These are phyloP conservation scores for Paraphoma sp. DNA, from an alignment of 2,329 filamentous ascomycete species.

Conservation along the genomic window DNA sequence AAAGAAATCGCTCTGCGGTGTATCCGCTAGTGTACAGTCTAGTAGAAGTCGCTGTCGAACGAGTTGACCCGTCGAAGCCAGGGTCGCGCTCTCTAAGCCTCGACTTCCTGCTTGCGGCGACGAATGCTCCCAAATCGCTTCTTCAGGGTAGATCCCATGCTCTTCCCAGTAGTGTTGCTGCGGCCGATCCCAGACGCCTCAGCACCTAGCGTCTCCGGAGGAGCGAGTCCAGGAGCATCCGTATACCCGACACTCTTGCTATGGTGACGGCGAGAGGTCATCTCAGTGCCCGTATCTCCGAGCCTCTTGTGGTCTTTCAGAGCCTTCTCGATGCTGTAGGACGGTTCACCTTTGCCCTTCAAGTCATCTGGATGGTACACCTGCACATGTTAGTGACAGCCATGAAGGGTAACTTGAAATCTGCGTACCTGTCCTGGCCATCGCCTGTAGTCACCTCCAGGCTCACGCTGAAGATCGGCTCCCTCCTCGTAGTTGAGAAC, in stretches of 20 bases:
- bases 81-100: constrained; percentile 22
- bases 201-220: constrained; percentile 36
- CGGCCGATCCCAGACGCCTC: constrained; percentile 36
- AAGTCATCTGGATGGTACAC: constrained; percentile 77
- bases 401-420: not conserved
- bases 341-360: constrained; percentile 83
- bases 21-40: not conserved
- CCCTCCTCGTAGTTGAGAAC: constrained; percentile 83
- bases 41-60: constrained; percentile 7
- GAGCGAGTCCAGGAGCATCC: constrained; percentile 28
- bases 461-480: constrained; percentile 83
- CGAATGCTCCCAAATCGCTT: constrained; percentile 56
- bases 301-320: constrained; percentile 65
- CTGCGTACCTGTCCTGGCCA: constrained; percentile 74
- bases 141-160: constrained; percentile 50
- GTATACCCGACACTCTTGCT: constrained; percentile 46
- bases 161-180: constrained; percentile 47
- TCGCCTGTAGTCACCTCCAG: constrained; percentile 80
- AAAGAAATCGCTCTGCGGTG: not conserved
- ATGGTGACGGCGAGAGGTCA: constrained; percentile 48
- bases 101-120: constrained; percentile 40
- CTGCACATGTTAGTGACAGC: constrained; percentile 28
- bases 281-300: constrained; percentile 51
- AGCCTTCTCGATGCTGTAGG: constrained; percentile 72
- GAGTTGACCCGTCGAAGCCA: constrained; percentile 4